Base-by-base conservation (phyloP, 768 basidiomycete genomes). In the Macrolepiota dolichaula region DNA sequence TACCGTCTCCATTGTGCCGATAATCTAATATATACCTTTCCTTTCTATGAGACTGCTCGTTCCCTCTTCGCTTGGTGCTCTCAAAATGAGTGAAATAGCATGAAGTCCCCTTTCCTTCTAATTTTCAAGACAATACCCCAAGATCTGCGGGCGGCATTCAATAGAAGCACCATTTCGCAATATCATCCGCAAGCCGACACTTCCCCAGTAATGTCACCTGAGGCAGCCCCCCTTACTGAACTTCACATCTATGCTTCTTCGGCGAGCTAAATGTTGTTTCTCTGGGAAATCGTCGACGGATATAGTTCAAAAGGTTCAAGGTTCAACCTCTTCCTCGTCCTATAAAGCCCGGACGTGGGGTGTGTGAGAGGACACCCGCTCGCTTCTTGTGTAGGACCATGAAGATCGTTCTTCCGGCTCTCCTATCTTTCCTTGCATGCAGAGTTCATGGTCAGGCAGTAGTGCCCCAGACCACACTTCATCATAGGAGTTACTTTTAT, bases 401-500 rank as follows among this genome's bases (percentile, higher is more conserved):
- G 22, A 55, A 25, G 40, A 42, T 42, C 22, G 13, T 36, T 44
- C 54, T 55, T 22, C 13, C 37, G 3, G 32, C 37, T 15, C 13
- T 49, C 12, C 57, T 59, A 2, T 19, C 24, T 24, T 47, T 57
- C 38, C 29, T 49, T 11, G 47, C 22, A 4, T 19, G 29, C 32
- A 12, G 32, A 22, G 56, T 22, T 15, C 36, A 38, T 32, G 50
- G 36, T 12, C 49, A 59, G 19, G 15, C 3, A 25, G 10, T 13
- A 29, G 15, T 22, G 19, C 11, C 17, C 5, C 35, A 3, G 0
- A 38, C 54, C 6, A 75, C 76, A 37, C 72, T 77, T 2, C 82
- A 84, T 67, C 74, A 72, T 6, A 77, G 82, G 11, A 67, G 73
- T 17, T 81, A 79, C 62, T 79, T 82, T 59, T 84, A 82, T 68